Conservation (phyloP, 768 basidiomycete genomes). For the Pleurotus tuoliensis region DNA sequence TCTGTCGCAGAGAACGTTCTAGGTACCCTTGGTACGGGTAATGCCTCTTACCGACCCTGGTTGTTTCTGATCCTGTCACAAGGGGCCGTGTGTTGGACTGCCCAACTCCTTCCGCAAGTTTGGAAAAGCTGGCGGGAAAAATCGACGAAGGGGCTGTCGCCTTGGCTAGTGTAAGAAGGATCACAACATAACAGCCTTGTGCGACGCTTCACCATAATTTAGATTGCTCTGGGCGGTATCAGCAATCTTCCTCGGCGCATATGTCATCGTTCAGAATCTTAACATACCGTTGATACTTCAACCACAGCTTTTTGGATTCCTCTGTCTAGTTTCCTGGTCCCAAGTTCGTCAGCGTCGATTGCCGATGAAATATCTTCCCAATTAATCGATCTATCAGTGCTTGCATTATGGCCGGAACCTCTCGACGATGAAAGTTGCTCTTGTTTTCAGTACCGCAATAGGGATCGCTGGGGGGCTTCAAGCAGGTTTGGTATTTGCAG, state of each 20-base stretch:
- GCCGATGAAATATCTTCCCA: background rate
- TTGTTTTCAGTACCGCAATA: conserved; percentile 35
- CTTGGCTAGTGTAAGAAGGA: conserved; percentile 53
- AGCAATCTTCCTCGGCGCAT: conserved; percentile 61
- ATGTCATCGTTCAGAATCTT: conserved; percentile 57
- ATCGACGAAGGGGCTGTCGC: conserved; percentile 66
- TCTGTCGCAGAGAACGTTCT: conserved; percentile 60
- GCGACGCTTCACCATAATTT: background rate
- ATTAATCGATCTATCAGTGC: conserved; percentile 40
- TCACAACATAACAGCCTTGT: background rate
- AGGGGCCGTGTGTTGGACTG: conserved; percentile 67
- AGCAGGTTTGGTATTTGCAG: conserved; percentile 52
- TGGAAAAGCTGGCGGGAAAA: conserved; percentile 70
- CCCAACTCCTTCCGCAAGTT: conserved; percentile 66
- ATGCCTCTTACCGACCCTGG: too few species aligned
- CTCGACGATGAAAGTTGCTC: conserved; percentile 27
- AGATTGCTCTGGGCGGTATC: conserved; percentile 63
- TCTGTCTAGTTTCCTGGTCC: conserved; percentile 60
- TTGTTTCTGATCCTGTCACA: conserved; percentile 15
- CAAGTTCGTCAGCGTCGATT: conserved; percentile 42
- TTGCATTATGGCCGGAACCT: conserved; percentile 56
- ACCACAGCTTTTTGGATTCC: conserved; percentile 58
- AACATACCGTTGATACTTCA: conserved; percentile 73
- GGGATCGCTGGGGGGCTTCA: conserved; percentile 54
- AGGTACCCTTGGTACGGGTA: conserved; percentile 55